Evolutionary conservation across 805 yeast species (phyloP), one percentile per base, ranked within the genome.

Genomic region (Cyberlindnera meyerae): DNA sequence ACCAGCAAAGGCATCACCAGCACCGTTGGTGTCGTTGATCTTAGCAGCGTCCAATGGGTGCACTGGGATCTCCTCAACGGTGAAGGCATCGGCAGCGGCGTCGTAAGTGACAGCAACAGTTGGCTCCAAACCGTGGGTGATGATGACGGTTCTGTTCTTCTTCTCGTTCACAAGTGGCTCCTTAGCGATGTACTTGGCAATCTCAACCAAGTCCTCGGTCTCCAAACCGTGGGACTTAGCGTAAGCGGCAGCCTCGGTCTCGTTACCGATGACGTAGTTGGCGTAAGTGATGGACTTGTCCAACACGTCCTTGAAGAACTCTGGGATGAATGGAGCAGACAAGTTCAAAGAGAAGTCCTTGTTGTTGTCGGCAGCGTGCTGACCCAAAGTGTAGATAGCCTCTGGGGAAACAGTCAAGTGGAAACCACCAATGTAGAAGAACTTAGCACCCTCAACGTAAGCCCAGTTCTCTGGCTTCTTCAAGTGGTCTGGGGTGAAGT

Each of bases 1-100:
- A 55, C 93, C 94, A 39, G 97, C 97, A 59, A 90, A 90, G 11
- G 97, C 96, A 61, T 90, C 97, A 64, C 97, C 97, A 31, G 97
- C 97, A 70, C 98, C 98, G 69, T 90, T 93, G 57, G 97, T 86
- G 70, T 93, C 99, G 41, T 73, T 79, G 43, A 93, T 73, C 63
- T 81, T 71, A 31, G 72, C 64, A 30, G 75, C 52, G 28, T 75
- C 82, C 56, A 93, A 75, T 41, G 80, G 75, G 51, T 76, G 82
- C 38, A 93, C 96, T 34, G 82, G 71, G 70, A 61, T 79, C 56
- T 68, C 70, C 44, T 70, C 63, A 44, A 71, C 63, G 17, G 61
- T 62, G 49, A 65, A 70, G 27, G 71, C 60, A 39, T 73, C 75
- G 26, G 70, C 52, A 29, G 64, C 49, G 34, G 62, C 61, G 49